Evolutionary conservation across 371 early-diverging fungal species (phyloP).

Genomic region (Apophysomyces variabilis): DNA sequence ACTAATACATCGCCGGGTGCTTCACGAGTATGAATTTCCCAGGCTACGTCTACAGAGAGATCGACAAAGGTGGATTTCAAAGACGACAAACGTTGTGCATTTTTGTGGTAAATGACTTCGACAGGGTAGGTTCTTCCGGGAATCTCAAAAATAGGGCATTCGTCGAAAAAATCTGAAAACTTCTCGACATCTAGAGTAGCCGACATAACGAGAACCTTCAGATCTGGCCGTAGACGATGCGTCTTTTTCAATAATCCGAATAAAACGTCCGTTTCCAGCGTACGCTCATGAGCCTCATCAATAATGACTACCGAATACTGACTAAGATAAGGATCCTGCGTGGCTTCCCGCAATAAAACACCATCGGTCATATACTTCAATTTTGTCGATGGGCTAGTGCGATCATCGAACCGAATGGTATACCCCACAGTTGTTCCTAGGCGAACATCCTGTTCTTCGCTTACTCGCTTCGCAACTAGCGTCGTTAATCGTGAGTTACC

Average conservation of each 20-base stretch:
- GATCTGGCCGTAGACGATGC: constrained; percentile 51
- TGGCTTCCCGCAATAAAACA: constrained; percentile 80
- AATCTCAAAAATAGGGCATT: constrained; percentile 84
- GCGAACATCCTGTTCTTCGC: constrained; percentile 67
- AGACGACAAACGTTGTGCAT: constrained; percentile 54
- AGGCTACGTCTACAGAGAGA: constrained; percentile 74
- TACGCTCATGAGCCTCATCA: constrained; percentile 97
- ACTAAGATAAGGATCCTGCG: constrained; percentile 61
- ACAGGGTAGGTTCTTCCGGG: constrained; percentile 86
- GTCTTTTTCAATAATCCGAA: constrained; percentile 83
- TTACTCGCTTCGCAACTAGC: constrained; percentile 81
- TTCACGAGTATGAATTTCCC: constrained; percentile 78
- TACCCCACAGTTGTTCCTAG: constrained; percentile 81
- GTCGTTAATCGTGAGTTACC: too few species aligned
- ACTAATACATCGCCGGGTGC: constrained; percentile 81
- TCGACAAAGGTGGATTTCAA: constrained; percentile 73
- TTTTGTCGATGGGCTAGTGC: constrained; percentile 61
- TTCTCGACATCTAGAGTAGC: constrained; percentile 80
- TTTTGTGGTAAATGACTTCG: constrained; percentile 65
- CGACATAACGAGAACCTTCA: constrained; percentile 83
- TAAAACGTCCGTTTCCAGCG: constrained; percentile 91
- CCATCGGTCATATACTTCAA: constrained; percentile 95
- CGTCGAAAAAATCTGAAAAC: constrained; percentile 73
- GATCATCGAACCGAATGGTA: constrained; percentile 84
- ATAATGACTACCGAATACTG: constrained; percentile 81